Conservation (phyloP, 352 stramenopile species). For the Saprolegnia parasitica region DNA sequence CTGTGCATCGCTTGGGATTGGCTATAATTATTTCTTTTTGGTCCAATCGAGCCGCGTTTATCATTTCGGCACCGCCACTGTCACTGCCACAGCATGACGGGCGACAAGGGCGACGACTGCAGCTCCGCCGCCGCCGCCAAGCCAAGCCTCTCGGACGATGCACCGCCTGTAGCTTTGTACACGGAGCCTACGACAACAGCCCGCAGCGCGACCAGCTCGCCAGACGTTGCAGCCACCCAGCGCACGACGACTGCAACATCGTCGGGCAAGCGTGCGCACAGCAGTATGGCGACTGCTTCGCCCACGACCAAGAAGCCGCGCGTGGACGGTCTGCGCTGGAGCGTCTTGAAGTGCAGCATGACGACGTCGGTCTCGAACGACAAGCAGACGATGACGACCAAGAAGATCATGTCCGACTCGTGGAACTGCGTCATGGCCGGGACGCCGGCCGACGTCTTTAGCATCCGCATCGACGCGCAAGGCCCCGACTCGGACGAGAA, state of each 20-base stretch:
- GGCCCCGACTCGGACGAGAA: background rate
- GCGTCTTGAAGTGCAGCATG: background rate
- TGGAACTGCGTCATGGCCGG: constrained; percentile 20
- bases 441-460: background rate
- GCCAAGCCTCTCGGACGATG: too few species aligned
- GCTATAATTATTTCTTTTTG: too few species aligned
- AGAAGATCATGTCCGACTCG: background rate
- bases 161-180: too few species aligned
- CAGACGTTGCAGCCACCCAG: background rate
- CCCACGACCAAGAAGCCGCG: constrained; percentile 11
- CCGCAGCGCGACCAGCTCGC: background rate
- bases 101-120: too few species aligned
- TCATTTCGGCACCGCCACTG: too few species aligned
- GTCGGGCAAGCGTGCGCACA: background rate
- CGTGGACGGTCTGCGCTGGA: background rate
- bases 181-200: too few species aligned
- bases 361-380: constrained; percentile 15
- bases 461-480: constrained; percentile 11
- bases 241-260: background rate
- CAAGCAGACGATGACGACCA: constrained; percentile 13
- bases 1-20: too few species aligned
- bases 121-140: too few species aligned
- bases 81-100: too few species aligned
- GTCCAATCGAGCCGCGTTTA: too few species aligned
- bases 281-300: too few species aligned